Percentiles rank a stretch among this genome's conserved stretches.
Conservation (phyloP, 805 yeast species). For the Tetrapisispora fleetii region DNA sequence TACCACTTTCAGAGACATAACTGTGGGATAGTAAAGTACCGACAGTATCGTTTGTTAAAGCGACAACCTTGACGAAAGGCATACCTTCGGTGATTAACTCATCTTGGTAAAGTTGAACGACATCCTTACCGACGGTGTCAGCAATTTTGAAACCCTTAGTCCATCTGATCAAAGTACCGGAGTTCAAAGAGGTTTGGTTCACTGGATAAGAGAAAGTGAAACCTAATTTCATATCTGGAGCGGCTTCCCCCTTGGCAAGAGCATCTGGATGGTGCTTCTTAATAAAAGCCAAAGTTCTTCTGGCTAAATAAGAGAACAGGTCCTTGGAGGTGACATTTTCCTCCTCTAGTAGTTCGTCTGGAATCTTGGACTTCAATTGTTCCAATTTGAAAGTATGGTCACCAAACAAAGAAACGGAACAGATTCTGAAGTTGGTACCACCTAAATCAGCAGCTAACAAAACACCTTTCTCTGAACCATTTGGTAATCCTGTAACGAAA, state of each 20-base stretch:
- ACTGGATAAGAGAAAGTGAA: slow-evolving; percentile 94
- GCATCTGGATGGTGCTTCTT: slow-evolving; percentile 50
- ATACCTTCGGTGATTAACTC: slow-evolving; percentile 51
- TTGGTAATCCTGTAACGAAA: slow-evolving; percentile 74
- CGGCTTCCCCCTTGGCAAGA: slow-evolving; percentile 23
- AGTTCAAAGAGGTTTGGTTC: slow-evolving; percentile 66
- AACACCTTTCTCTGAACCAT: slow-evolving; percentile 75
- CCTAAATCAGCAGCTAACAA: slow-evolving; percentile 89
- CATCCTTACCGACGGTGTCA: slow-evolving; percentile 79
- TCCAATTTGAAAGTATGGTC: slow-evolving; percentile 68
- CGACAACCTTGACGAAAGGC: slow-evolving; percentile 61
- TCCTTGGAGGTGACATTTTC: slow-evolving; percentile 43
- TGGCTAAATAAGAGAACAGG: slow-evolving; percentile 67
- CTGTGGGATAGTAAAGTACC: slow-evolving; percentile 88
- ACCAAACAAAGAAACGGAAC: slow-evolving; percentile 71
- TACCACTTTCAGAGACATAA: slow-evolving; percentile 47
- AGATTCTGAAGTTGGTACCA: slow-evolving; percentile 92
- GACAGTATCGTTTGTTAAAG: slow-evolving; percentile 91
- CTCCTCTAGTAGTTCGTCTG: slow-evolving; percentile 62
- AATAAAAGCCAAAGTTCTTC: slow-evolving; percentile 56
- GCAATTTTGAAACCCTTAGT: slow-evolving; percentile 87
- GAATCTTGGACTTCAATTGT: slow-evolving; percentile 73
- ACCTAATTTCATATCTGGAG: slow-evolving; percentile 54
- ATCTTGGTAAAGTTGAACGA: slow-evolving; percentile 60
- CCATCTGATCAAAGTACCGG: slow-evolving; percentile 87